Base-by-base conservation (phyloP, 2,329 filamentous ascomycete genomes). In the Phaeosphaeriaceae sp. region DNA sequence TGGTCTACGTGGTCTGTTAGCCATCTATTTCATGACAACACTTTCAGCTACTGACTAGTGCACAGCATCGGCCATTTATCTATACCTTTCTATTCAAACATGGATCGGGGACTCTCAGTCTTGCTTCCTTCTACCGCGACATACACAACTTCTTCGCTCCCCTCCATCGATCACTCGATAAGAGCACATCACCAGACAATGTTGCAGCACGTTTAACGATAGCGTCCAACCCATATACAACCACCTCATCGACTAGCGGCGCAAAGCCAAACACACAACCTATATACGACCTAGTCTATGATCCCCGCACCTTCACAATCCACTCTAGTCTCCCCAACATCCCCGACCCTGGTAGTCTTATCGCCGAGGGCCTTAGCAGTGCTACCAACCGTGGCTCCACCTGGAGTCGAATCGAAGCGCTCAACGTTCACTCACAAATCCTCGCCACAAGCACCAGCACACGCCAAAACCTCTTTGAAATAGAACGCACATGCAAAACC, bases 41-140 rank as follows among this genome's bases (percentile, higher is more conserved):
- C 41, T 12, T n/a, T 15, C 18, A 42, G 3, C 4, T 34, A 17
- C 16, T 48, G 36, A 42, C 12, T 28, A 5, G 6, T 7, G 30
- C n/a, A 41, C 41, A 74, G 70, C 77, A 86, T 68, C 83, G 81
- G 18, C 90, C 90, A 0, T 93, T 93, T 71, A 82, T 93, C 39
- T 92, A 89, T 68, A 83, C 87, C 1, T 87, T 94, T 52, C 76
- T 94, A 3, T 93, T 93, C 70, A 74, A 81, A 39, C 75, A 81
- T 34, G 78, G 79, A 38, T 87, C 87, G 6, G 79, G 83, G 45
- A 82, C 84, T 1, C 67, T 82, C 15, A 67, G 62, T 29, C 69
- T 77, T 6, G 60, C 73, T 2, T 64, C 67, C 9, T 79, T 80
- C 64, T 81, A 80, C 64, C 72, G 71, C 41, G 74, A 79, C 46